Percentiles rank a stretch among this genome's conserved stretches.
phyloP scores from a whole-genome alignment of 2,329 filamentous ascomycete genomes.

The Aspergillus pseudotamarii region DNA sequence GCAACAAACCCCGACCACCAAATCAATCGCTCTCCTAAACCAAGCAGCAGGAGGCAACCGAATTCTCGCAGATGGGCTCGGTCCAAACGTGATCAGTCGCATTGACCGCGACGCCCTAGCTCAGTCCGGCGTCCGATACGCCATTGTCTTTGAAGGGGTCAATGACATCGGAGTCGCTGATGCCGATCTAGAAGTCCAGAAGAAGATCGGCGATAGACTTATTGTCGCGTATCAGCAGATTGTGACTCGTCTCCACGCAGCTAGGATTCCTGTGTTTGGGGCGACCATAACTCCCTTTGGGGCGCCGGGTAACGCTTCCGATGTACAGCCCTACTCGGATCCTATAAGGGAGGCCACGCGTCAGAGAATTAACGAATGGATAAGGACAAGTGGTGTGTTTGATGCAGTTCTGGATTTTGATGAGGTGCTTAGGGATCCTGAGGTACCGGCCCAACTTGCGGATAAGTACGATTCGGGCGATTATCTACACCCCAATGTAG shows the following conservation, averaged over 20 bases:
- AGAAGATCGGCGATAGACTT: slow-evolving; percentile 52
- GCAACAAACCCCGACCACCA: slow-evolving; percentile 49
- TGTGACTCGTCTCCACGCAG: slow-evolving; percentile 55
- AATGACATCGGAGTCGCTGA: slow-evolving; percentile 66
- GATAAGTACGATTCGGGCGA: slow-evolving; percentile 62
- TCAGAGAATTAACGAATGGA: slow-evolving; percentile 63
- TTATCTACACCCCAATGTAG: slow-evolving; percentile 64
- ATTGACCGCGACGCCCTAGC: slow-evolving; percentile 67
- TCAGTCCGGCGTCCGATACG: slow-evolving; percentile 60
- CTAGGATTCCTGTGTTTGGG: slow-evolving; percentile 60
- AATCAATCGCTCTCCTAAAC: slow-evolving; percentile 61
- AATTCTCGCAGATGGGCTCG: slow-evolving; percentile 63
- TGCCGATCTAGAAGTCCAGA: slow-evolving; percentile 49
- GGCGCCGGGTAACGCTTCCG: slow-evolving; percentile 35
- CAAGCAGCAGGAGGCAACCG: slow-evolving; percentile 71
- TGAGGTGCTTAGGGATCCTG: slow-evolving; percentile 55
- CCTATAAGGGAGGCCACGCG: slow-evolving; percentile 59
- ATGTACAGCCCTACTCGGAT: slow-evolving; percentile 56
- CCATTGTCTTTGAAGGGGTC: slow-evolving; percentile 69
- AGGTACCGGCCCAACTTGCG: slow-evolving; percentile 53
- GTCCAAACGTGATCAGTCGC: slow-evolving; percentile 62
- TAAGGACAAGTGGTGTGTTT: slow-evolving; percentile 58
- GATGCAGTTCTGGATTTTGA: slow-evolving; percentile 68
- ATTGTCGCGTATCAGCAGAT: slow-evolving; percentile 64
- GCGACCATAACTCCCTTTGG: slow-evolving; percentile 69